Evolutionary conservation across 768 basidiomycete genomes (phyloP).

Genomic region (Termitomyces eurrhizus): DNA sequence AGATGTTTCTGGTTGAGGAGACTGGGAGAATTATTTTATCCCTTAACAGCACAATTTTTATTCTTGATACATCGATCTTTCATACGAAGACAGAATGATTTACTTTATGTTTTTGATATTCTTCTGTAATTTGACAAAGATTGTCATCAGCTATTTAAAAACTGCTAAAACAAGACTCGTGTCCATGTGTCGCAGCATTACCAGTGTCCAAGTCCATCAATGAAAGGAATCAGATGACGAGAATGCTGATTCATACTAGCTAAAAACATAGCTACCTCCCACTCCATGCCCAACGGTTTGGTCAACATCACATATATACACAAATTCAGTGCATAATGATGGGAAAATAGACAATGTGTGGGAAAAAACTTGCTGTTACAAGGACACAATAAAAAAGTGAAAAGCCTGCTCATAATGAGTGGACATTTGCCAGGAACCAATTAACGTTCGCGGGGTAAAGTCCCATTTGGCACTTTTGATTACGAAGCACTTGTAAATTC

Average conservation of each 20-base stretch:
- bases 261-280: neutral
- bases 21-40: no score
- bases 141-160: no score
- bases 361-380: neutral
- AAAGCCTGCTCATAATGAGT: neutral
- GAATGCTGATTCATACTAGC: neutral
- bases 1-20: no score
- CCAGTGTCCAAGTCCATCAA: neutral
- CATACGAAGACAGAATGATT: no score
- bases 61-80: no score
- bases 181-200: neutral
- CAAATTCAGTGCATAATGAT: no score
- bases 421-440: neutral
- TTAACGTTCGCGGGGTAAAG: neutral
- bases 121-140: no score
- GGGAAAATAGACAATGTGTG: neutral
- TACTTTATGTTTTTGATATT: no score
- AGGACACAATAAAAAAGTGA: neutral
- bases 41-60: no score
- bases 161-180: no score
- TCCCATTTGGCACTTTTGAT: neutral
- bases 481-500: neutral
- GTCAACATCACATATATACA: no score
- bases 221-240: neutral
- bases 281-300: neutral